Base-by-base conservation (phyloP, 2,329 filamentous ascomycete species). In the Fusarium sp. region DNA sequence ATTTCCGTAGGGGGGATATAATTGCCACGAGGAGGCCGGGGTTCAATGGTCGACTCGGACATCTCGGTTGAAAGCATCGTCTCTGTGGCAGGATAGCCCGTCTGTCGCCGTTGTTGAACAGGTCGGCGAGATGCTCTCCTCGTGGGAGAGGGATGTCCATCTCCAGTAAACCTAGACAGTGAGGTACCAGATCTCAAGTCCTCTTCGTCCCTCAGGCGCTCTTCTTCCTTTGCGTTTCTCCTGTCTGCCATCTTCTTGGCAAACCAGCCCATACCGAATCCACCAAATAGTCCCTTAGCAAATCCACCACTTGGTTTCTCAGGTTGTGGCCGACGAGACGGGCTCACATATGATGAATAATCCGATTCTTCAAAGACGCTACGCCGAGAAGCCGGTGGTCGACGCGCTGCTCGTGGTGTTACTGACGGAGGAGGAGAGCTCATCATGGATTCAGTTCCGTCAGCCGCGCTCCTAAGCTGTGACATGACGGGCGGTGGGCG, bases 251-350 rank as follows among this genome's bases (percentile, higher is more conserved):
- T 87, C 80, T 90, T 89, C 83, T 89, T 92, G 8, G 90, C 89
- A 57, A 95, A 84, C 85, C 92, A 93, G 10, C 92, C 93, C 37
- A 93, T 85, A 2, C 92, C 92, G 29, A 94, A 82, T 2, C 91
- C 86, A 10, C 89, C 91, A 59, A 92, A 79, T 16, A 91, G 76
- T 1, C 89, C 89, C 74, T 92, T 90, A 24, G 86, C 88, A n/a
- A 87, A 82, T 1, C 86, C 86, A 14, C 82, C 83, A 20, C 56
- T 58, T 65, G 86, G 83, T 8, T 72, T 83, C 22, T 86, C 85
- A 9, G 85, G 85, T 14, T 84, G 79, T 29, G 86, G 85, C 52
- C 89, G 88, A 64, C 88, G 86, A 52, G 92, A 94, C 14, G 90
- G 91, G 72, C 89, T 93, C 48, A 88, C 85, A 71, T 90, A 90